phyloP scores from a whole-genome alignment of 2,329 filamentous ascomycete species.

The Fusarium dlaminii region DNA sequence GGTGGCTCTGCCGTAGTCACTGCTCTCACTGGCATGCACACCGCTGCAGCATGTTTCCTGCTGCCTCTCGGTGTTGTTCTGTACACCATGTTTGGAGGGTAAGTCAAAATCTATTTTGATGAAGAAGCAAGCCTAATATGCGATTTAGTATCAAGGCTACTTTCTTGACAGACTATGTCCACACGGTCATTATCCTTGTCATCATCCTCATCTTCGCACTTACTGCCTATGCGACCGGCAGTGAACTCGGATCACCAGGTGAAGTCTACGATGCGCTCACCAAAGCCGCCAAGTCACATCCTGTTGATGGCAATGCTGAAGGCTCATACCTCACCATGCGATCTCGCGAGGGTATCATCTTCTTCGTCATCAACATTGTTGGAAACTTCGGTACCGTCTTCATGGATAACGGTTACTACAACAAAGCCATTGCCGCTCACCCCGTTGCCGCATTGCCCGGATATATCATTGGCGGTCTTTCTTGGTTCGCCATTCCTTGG shows the following conservation, averaged over 20 bases:
- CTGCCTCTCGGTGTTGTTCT: conserved; percentile 76
- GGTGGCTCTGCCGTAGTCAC: conserved; percentile 73
- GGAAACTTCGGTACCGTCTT: conserved; percentile 89
- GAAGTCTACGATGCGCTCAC: conserved; percentile 82
- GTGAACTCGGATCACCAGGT: conserved; percentile 76
- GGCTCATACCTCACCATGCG: conserved; percentile 91
- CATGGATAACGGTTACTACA: conserved; percentile 87
- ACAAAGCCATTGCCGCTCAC: conserved; percentile 90
- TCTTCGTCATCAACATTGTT: conserved; percentile 89
- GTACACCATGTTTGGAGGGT: conserved; percentile 76
- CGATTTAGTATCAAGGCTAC: conserved; percentile 77
- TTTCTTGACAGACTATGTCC: conserved; percentile 83
- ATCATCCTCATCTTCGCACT: conserved; percentile 89
- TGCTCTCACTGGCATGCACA: conserved; percentile 57
- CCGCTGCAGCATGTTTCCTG: conserved; percentile 84
- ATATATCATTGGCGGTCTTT: conserved; percentile 86
- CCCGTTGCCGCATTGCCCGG: conserved; percentile 88
- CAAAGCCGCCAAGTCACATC: conserved; percentile 73
- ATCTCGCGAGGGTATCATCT: conserved; percentile 76
- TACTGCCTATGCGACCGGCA: conserved; percentile 80
- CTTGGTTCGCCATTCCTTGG: conserved; percentile 95
- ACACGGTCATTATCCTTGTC: conserved; percentile 84
- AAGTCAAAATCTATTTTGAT: accelerated
- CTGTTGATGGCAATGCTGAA: conserved; percentile 80
- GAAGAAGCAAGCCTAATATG: not conserved